phyloP scores from a whole-genome alignment of 768 basidiomycete genomes.

The Boletus rufocinnamomeus region DNA sequence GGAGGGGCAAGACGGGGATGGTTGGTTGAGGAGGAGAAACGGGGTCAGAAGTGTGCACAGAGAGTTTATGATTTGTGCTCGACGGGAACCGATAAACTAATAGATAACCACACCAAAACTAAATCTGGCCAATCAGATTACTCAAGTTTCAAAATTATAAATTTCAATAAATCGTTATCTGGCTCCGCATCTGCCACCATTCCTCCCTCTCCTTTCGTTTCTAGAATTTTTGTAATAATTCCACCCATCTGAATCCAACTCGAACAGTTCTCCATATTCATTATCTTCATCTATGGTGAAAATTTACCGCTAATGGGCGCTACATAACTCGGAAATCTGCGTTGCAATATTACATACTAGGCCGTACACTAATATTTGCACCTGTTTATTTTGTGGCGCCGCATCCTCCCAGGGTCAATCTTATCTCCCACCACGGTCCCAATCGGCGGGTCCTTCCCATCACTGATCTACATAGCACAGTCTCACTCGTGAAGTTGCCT shows the following conservation, averaged over 20 bases:
- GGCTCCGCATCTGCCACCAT: background rate
- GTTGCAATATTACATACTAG: slow-evolving; percentile 31
- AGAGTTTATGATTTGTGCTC: slow-evolving; percentile 40
- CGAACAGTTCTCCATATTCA: slow-evolving; percentile 2
- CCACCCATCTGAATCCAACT: background rate
- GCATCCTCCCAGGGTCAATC: slow-evolving; percentile 32
- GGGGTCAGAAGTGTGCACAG: slow-evolving; percentile 25
- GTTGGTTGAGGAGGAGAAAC: slow-evolving; percentile 28
- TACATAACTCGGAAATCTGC: slow-evolving; percentile 32
- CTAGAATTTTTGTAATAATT: slow-evolving; percentile 5
- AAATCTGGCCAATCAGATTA: slow-evolving; percentile 41
- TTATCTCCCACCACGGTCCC: slow-evolving; percentile 31
- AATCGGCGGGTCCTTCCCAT: slow-evolving; percentile 13
- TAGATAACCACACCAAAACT: slow-evolving; percentile 36
- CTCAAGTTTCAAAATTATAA: slow-evolving; percentile 28
- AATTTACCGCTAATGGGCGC: slow-evolving; percentile 33
- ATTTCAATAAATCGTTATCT: slow-evolving; percentile 17
- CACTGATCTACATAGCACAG: slow-evolving; percentile 6
- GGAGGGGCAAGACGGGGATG: background rate
- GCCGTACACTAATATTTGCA: slow-evolving; percentile 20
- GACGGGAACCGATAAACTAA: slow-evolving; percentile 42
- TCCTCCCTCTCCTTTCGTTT: background rate
- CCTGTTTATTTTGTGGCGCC: slow-evolving; percentile 29
- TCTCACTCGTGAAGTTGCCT: background rate
- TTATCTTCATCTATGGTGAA: slow-evolving; percentile 24